phyloP scores from a whole-genome alignment of 805 yeast genomes.

The Pichia deserticola region DNA sequence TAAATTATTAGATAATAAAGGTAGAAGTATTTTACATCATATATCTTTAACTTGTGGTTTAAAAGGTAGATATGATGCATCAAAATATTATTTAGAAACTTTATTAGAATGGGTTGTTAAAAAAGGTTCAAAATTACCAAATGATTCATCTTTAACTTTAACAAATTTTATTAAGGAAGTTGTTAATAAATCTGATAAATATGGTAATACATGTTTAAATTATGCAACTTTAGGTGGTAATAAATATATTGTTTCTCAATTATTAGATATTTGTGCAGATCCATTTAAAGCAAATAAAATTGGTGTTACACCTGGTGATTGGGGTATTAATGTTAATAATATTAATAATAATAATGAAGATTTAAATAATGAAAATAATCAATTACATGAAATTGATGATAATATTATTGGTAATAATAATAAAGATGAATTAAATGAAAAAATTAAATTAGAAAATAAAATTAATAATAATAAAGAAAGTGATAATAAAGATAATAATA shows the following conservation, averaged over 20 bases:
- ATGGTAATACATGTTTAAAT: conserved; percentile 93
- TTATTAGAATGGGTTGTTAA: conserved; percentile 71
- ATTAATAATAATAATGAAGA: neutral
- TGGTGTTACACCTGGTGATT: conserved; percentile 81
- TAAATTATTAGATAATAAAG: conserved; percentile 55
- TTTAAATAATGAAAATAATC: neutral
- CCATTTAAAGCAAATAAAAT: conserved; percentile 71
- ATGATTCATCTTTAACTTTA: conserved; percentile 39
- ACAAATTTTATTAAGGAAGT: conserved; percentile 58
- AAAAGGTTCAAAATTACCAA: conserved; percentile 39
- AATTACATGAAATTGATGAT: neutral
- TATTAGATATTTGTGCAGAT: conserved; percentile 85
- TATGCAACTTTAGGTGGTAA: conserved; percentile 88
- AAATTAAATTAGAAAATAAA: neutral
- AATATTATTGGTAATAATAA: neutral
- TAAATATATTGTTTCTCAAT: conserved; percentile 67
- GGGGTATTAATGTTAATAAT: conserved; percentile 50
- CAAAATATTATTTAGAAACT: conserved; percentile 65
- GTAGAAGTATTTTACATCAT: conserved; percentile 81
- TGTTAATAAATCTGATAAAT: conserved; percentile 82
- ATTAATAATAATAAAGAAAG: neutral
- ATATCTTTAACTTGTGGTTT: conserved; percentile 75
- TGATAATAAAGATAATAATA: neutral
- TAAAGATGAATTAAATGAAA: neutral
- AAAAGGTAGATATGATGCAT: conserved; percentile 64